phyloP scores from a whole-genome alignment of 495 filamentous ascomycete species.

The Echria macrotheca region DNA sequence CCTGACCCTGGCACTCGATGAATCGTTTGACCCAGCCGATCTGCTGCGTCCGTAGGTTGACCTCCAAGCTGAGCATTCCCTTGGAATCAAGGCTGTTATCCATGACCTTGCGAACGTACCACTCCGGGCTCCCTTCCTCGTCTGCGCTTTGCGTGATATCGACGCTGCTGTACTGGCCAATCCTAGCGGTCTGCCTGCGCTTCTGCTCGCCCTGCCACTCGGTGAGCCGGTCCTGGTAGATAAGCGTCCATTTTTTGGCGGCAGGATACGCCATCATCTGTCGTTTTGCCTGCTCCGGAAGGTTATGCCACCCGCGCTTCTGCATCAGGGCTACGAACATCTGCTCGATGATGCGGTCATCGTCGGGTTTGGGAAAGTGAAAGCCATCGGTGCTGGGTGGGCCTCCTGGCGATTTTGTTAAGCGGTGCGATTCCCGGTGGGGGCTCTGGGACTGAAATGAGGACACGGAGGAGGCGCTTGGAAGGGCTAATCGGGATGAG shows the following conservation, averaged over 20 bases:
- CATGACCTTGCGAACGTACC: slow-evolving; percentile 97
- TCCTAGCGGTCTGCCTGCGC: slow-evolving; percentile 64
- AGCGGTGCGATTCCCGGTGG: slow-evolving; percentile 45
- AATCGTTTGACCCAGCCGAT: slow-evolving; percentile 97
- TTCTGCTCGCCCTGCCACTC: slow-evolving; percentile 95
- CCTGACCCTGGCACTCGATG: slow-evolving; percentile 94
- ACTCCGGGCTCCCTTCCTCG: slow-evolving; percentile 94
- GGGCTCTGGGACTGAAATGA: slow-evolving; percentile 42
- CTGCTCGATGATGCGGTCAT: slow-evolving; percentile 84
- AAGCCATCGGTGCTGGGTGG: slow-evolving; percentile 54
- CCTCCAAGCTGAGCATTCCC: slow-evolving; percentile 83
- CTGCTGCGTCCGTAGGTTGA: slow-evolving; percentile 91
- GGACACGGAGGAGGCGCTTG: slow-evolving; percentile 45
- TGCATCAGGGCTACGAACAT: slow-evolving; percentile 93
- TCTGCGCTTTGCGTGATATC: slow-evolving; percentile 68
- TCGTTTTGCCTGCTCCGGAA: slow-evolving; percentile 89
- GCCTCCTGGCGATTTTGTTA: slow-evolving; percentile 44
- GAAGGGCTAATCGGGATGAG: slow-evolving; percentile 52
- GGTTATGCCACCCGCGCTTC: slow-evolving; percentile 92
- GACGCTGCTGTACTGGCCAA: slow-evolving; percentile 52
- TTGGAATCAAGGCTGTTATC: slow-evolving; percentile 90
- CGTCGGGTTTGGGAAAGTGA: slow-evolving; percentile 62
- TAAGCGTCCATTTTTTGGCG: slow-evolving; percentile 94
- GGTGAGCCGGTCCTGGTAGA: slow-evolving; percentile 88
- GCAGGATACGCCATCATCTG: slow-evolving; percentile 95